These are phyloP conservation scores for Chrysophaeum taylorii DNA, from an alignment of 352 stramenopile species.

Conservation along the genomic window DNA sequence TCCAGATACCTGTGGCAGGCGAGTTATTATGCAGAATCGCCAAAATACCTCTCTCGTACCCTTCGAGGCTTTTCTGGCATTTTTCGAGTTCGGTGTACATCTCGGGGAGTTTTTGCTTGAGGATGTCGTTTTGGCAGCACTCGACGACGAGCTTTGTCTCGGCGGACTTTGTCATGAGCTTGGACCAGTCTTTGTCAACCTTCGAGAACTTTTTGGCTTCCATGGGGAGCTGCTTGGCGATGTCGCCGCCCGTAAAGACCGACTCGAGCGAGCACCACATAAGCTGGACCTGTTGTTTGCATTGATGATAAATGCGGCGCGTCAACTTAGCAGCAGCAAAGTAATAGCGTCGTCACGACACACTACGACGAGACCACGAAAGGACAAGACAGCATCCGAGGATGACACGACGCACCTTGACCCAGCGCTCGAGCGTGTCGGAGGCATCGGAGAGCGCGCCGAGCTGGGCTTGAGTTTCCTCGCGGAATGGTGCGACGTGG, in stretches of 20 bases:
- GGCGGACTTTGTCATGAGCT: conserved; percentile 87
- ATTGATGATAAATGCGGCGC: conserved; percentile 33
- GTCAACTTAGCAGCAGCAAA: background rate
- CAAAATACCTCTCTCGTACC: too few species aligned
- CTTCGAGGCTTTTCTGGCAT: conserved; percentile 93
- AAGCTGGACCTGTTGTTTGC: too few species aligned
- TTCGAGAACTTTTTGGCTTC: conserved; percentile 96
- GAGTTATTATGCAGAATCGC: too few species aligned
- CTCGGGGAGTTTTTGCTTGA: conserved; percentile 87
- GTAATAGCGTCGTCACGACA: too few species aligned
- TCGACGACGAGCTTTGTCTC: conserved; percentile 78
- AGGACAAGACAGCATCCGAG: too few species aligned
- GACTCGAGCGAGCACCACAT: conserved; percentile 95
- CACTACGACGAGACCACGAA: too few species aligned
- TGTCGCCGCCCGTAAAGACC: conserved; percentile 95
- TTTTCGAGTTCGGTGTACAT: conserved; percentile 97
- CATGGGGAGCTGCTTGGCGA: conserved; percentile 95
- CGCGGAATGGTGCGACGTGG: conserved; percentile 88
- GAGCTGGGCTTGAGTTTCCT: conserved; percentile 83
- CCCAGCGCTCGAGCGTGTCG: conserved; percentile 92
- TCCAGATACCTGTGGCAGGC: too few species aligned
- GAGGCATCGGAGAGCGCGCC: conserved; percentile 86
- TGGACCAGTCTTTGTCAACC: conserved; percentile 94
- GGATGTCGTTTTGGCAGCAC: conserved; percentile 86
- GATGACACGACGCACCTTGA: too few species aligned